Evolutionary conservation across 2,329 filamentous ascomycete genomes (phyloP).

Genomic region (Alternaria triticimaculans): DNA sequence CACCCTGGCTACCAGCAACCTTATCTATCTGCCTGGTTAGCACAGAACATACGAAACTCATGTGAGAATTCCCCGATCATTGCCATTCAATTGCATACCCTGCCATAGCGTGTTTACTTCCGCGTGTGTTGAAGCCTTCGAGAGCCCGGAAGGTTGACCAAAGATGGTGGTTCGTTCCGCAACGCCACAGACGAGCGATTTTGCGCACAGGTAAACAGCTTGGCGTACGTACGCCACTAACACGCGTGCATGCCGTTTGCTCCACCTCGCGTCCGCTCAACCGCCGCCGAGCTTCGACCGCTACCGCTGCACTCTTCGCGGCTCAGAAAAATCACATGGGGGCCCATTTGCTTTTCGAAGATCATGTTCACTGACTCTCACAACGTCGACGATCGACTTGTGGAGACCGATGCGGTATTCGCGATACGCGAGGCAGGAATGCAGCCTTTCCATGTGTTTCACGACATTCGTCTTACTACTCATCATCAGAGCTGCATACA

Average conservation of each 20-base stretch:
- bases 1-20: not conserved
- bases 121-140: not conserved
- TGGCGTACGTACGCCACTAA: constrained; percentile 2
- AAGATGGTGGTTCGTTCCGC: constrained; percentile 1
- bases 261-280: not conserved
- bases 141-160: not conserved
- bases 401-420: not conserved
- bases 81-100: not conserved
- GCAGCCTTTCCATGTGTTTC: not conserved
- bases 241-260: not conserved
- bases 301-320: not conserved
- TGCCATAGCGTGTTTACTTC: not conserved
- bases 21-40: not conserved
- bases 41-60: not conserved
- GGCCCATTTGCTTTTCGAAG: constrained; percentile 1
- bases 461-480: not conserved
- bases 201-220: not conserved
- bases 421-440: constrained; percentile 1
- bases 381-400: constrained; percentile 9
- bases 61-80: not conserved
- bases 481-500: not conserved
- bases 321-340: not conserved
- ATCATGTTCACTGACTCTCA: constrained; percentile 11
- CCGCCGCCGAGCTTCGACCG: constrained; percentile 2
- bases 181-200: not conserved